These are phyloP conservation scores for Apiotrichum siamense DNA, from an alignment of 1,284 basidiomycete species.

Conservation along the genomic window DNA sequence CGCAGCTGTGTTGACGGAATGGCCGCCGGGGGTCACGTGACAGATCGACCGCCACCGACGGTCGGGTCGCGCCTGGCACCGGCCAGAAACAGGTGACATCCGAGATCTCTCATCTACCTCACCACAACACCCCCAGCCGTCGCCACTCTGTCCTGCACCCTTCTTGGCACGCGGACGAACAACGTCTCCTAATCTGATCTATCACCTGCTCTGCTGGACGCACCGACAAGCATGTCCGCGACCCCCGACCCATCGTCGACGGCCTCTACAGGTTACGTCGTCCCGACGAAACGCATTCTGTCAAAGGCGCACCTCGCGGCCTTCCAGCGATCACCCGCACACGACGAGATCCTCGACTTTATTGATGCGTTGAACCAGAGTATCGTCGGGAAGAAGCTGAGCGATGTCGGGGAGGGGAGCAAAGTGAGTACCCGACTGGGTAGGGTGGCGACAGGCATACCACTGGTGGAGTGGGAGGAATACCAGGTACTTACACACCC, in stretches of 20 bases:
- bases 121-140: no score
- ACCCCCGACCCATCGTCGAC: background rate
- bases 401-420: constrained; percentile 57
- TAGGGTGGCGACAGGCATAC: background rate
- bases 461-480: background rate
- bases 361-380: constrained; percentile 70
- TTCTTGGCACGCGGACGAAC: no score
- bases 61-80: no score
- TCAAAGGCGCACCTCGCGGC: constrained; percentile 68
- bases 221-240: background rate
- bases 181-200: no score
- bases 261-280: constrained; percentile 13
- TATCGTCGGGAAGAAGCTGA: constrained; percentile 70
- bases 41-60: no score
- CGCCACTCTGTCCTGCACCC: no score
- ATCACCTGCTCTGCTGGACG: background rate
- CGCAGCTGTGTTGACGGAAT: no score
- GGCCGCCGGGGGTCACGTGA: no score
- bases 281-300: constrained; percentile 67
- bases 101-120: no score
- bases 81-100: no score
- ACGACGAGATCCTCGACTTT: constrained; percentile 65
- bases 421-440: constrained; percentile 57
- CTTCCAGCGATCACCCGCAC: constrained; percentile 72
- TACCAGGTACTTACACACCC: constrained; percentile 5